Percentiles rank a stretch among this genome's conserved stretches.
Conservation (phyloP, 768 basidiomycete genomes). For the Pisolithus microcarpus region DNA sequence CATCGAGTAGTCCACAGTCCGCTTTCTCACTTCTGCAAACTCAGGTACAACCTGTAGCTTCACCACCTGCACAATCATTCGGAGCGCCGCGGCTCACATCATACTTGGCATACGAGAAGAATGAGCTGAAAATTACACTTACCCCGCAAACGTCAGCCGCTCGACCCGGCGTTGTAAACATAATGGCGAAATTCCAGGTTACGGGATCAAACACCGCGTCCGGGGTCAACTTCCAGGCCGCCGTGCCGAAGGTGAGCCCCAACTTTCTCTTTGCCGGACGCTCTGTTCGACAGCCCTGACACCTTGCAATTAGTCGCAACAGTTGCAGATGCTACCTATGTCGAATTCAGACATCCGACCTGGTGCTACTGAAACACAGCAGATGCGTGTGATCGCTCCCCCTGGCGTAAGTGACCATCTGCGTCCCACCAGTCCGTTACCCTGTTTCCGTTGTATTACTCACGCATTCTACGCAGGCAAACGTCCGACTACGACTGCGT, state of each 20-base stretch:
- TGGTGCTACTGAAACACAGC: slow-evolving; percentile 84
- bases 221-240: slow-evolving; percentile 90
- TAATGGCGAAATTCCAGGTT: slow-evolving; percentile 81
- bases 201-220: slow-evolving; percentile 44
- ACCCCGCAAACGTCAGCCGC: slow-evolving; percentile 77
- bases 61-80: slow-evolving; percentile 28
- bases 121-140: slow-evolving; percentile 81
- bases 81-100: slow-evolving; percentile 50
- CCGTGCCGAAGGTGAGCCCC: slow-evolving; percentile 78
- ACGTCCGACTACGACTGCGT: slow-evolving; percentile 76
- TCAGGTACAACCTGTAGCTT: slow-evolving; percentile 27
- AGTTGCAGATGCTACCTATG: slow-evolving; percentile 97
- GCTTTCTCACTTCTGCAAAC: slow-evolving; percentile 33
- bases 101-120: slow-evolving; percentile 89
- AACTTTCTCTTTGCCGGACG: not conserved
- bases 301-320: slow-evolving; percentile 62
- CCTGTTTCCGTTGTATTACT: not conserved
- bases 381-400: slow-evolving; percentile 88
- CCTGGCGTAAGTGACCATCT: slow-evolving; percentile 54
- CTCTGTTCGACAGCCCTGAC: not conserved
- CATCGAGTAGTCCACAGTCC: slow-evolving; percentile 18
- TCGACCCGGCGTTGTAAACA: slow-evolving; percentile 85
- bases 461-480: slow-evolving; percentile 44
- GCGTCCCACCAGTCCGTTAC: slow-evolving; percentile 1
- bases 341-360: slow-evolving; percentile 74